phyloP scores from a whole-genome alignment of 176 grass and related monocot genomes.

The Oryza glaberrima region DNA sequence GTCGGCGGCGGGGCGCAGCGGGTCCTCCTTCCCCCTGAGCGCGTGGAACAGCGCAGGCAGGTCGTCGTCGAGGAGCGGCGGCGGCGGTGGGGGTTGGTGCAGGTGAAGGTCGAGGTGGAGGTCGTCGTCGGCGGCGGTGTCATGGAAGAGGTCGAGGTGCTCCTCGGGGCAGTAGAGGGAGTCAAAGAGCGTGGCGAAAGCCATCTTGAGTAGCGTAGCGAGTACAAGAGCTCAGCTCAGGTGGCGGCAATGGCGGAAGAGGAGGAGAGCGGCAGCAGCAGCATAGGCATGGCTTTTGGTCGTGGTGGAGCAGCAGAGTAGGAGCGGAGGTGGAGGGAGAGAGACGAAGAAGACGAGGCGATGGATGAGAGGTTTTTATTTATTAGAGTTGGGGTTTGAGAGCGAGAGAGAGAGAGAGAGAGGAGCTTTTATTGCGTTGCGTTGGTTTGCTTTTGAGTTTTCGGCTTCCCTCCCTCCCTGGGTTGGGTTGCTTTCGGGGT shows the following conservation, averaged over 20 bases:
- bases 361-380: slow-evolving; percentile 44
- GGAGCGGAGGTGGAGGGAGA: slow-evolving; percentile 15
- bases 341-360: not conserved
- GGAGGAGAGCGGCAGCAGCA: slow-evolving; percentile 2
- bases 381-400: slow-evolving; percentile 1
- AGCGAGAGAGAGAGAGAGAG: not conserved
- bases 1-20: not conserved
- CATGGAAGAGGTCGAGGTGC: slow-evolving; percentile 61
- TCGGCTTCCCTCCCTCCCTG: slow-evolving; percentile 6
- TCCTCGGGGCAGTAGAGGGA: slow-evolving; percentile 71
- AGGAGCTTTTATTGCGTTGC: not conserved
- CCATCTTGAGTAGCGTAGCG: not conserved
- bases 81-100: not conserved
- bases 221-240: slow-evolving; percentile 19
- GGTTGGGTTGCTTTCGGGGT: not conserved
- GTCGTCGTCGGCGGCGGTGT: slow-evolving; percentile 4
- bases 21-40: slow-evolving; percentile 47
- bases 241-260: slow-evolving; percentile 30
- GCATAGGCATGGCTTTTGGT: not conserved
- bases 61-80: slow-evolving; percentile 33
- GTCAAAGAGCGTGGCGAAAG: slow-evolving; percentile 65
- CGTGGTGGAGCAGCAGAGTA: not conserved
- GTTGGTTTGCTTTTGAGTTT: slow-evolving; percentile 19
- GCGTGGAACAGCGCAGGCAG: slow-evolving; percentile 45
- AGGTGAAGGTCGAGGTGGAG: not conserved